Evolutionary conservation across 2,329 filamentous ascomycete species (phyloP), one percentile per base, ranked within the genome.

Genomic region (Colletotrichum sublineola): DNA sequence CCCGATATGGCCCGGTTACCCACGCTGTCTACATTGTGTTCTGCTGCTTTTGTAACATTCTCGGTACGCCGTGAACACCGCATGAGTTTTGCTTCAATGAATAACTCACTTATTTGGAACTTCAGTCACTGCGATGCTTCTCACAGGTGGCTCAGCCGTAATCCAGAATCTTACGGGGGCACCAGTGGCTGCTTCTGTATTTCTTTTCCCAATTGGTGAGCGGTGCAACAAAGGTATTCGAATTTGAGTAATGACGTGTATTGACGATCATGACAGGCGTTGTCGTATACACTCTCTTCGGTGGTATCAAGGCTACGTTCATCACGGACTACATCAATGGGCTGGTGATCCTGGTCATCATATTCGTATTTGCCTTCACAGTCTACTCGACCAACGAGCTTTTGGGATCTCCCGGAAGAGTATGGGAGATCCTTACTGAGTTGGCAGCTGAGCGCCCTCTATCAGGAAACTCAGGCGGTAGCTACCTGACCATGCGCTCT

Each of bases 301-400:
- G 90, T 58, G 94, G 94, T 8, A 93, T 97, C 81, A 97, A 97
- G 82, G 93, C 94, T 0, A 96, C 94, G 0, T 94, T 97, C 77
- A 84, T 96, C 75, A 97, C 94, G 0, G 94, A 96, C 76, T 96
- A 94, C 81, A 89, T 95, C 63, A 95, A 98, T 79, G 96, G 94
- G 0, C 91, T 96, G n/a, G 91, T 94, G 68, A 88, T 96, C 75
- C 83, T 97, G 31, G 88, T 97, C 76, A 94, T 97, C 73, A 94
- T 97, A 76, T 91, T 97, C 78, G 86, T 95, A 62, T 97, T 97
- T 76, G 89, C 94, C 0, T 92, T 97, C 75, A 94, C 92, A 1
- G 89, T 94, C 0, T 97, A 97, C 78, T 92, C 93, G 0, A 93
- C 92, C 0, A 93, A 90, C 29, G 88, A 89, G 1, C 82, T 89